Conservation (phyloP, 2,329 filamentous ascomycete species). For the Aureobasidium sp. region DNA sequence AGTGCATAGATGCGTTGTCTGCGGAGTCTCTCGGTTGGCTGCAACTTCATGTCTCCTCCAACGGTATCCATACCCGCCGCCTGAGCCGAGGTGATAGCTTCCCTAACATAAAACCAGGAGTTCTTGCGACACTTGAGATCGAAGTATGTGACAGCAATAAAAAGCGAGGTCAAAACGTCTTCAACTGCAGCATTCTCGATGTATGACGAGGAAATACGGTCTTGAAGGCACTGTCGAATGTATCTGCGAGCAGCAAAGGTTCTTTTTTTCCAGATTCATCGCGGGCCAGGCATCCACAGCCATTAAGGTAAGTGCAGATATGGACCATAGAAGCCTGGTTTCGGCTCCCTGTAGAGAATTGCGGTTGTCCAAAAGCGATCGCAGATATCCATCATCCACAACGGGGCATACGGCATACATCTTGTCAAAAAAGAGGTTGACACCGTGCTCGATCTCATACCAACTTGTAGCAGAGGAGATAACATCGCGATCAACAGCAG, state of each 20-base stretch:
- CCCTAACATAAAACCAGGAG: slow-evolving; percentile 15
- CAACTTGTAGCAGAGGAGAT: no score
- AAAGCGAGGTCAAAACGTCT: slow-evolving; percentile 15
- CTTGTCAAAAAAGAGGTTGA: slow-evolving; percentile 14
- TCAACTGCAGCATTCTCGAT: slow-evolving; percentile 11
- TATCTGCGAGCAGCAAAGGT: not conserved
- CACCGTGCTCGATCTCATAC: not conserved
- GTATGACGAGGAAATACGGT: slow-evolving; percentile 1
- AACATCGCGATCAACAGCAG: not conserved
- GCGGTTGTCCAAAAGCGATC: slow-evolving; percentile 1
- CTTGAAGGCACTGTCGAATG: slow-evolving; percentile 12
- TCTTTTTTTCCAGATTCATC: slow-evolving; percentile 12
- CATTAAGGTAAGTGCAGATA: slow-evolving; percentile 14
- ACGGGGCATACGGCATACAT: slow-evolving; percentile 15
- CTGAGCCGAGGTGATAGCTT: slow-evolving; percentile 14
- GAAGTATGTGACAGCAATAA: slow-evolving; percentile 15
- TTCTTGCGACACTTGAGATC: slow-evolving; percentile 16
- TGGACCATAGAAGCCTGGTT: slow-evolving; percentile 13
- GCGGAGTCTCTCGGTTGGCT: not conserved
- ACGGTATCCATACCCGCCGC: not conserved
- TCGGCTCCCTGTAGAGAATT: no score
- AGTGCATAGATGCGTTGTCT: slow-evolving; percentile 14
- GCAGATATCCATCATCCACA: slow-evolving; percentile 3
- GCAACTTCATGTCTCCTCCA: not conserved
- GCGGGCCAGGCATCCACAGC: slow-evolving; percentile 14